Conservation (phyloP, 2,329 filamentous ascomycete species). For the Pseudogymnoascus sp. region DNA sequence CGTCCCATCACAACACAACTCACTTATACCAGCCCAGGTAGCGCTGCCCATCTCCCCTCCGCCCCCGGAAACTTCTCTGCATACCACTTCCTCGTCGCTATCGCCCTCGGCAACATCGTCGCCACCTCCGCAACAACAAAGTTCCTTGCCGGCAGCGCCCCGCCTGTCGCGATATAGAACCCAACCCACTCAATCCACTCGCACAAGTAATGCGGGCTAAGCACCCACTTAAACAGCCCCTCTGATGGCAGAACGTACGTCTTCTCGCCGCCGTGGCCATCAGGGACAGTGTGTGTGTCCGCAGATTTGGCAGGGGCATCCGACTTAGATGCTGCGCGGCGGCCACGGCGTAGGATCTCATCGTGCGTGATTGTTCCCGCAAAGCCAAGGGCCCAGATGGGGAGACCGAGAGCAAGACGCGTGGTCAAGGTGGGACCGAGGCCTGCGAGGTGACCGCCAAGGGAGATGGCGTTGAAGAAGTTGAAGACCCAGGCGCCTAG, state of each 20-base stretch:
- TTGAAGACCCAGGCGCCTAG: constrained; percentile 64
- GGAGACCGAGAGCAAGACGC: constrained; percentile 55
- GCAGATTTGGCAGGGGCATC: constrained; percentile 38
- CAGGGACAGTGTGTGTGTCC: constrained; percentile 26
- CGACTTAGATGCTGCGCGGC: constrained; percentile 56
- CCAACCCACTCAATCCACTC: constrained; percentile 97
- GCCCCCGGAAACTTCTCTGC: constrained; percentile 78
- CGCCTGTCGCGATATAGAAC: constrained; percentile 70
- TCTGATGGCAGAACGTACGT: constrained; percentile 81
- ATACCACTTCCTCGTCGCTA: constrained; percentile 82
- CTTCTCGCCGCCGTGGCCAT: constrained; percentile 56
- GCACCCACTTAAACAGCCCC: constrained; percentile 72
- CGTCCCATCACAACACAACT: neutral
- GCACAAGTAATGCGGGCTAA: constrained; percentile 90
- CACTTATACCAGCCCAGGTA: constrained; percentile 40
- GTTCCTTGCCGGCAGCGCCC: constrained; percentile 62
- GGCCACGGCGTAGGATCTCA: constrained; percentile 79
- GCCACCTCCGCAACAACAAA: constrained; percentile 82
- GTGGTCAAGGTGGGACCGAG: constrained; percentile 56
- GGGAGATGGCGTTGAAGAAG: constrained; percentile 65
- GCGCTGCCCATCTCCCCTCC: constrained; percentile 64
- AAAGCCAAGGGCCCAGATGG: constrained; percentile 70
- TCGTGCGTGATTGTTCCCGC: constrained; percentile 82
- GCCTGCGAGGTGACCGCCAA: constrained; percentile 75
- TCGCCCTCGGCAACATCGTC: constrained; percentile 83